A percentile compares a stretch with the other conserved stretches of the same genome.
phyloP scores from a whole-genome alignment of 768 basidiomycete species.

The Filobasidium floriforme region DNA sequence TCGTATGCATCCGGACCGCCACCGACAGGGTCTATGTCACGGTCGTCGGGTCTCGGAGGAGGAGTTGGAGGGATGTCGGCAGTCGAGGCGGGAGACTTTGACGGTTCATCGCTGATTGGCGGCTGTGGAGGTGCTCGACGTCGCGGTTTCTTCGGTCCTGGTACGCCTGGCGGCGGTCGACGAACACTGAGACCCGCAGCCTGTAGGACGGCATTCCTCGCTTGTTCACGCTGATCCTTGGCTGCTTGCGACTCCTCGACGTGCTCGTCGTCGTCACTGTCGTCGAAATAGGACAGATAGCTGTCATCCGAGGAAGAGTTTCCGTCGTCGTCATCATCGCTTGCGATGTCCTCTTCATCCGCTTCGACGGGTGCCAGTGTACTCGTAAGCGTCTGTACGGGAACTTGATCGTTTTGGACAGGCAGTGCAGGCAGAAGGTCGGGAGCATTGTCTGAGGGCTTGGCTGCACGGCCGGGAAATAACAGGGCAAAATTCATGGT shows the following conservation, averaged over 20 bases:
- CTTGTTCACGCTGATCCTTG: slow-evolving; percentile 59
- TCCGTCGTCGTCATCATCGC: slow-evolving; percentile 40
- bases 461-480: no score
- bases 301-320: slow-evolving; percentile 45
- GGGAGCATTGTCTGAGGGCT: no score
- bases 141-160: slow-evolving; percentile 24
- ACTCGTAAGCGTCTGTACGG: background rate
- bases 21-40: slow-evolving; percentile 28
- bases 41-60: slow-evolving; percentile 36
- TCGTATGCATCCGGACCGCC: slow-evolving; percentile 76
- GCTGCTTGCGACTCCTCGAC: slow-evolving; percentile 21
- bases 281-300: slow-evolving; percentile 48
- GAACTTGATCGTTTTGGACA: no score
- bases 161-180: slow-evolving; percentile 52
- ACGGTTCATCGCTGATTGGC: slow-evolving; percentile 9
- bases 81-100: slow-evolving; percentile 48
- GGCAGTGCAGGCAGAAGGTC: no score
- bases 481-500: no score
- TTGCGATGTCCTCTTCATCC: background rate
- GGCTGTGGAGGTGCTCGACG: slow-evolving; percentile 39
- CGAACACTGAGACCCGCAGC: slow-evolving; percentile 79
- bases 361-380: background rate
- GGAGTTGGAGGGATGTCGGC: slow-evolving; percentile 19
- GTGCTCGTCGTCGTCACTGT: slow-evolving; percentile 32
- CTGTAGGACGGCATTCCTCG: slow-evolving; percentile 73